A percentile compares a stretch with the other conserved stretches of the same genome.
Evolutionary conservation across 768 basidiomycete species (phyloP).

Genomic region (Lepiota venenata): DNA sequence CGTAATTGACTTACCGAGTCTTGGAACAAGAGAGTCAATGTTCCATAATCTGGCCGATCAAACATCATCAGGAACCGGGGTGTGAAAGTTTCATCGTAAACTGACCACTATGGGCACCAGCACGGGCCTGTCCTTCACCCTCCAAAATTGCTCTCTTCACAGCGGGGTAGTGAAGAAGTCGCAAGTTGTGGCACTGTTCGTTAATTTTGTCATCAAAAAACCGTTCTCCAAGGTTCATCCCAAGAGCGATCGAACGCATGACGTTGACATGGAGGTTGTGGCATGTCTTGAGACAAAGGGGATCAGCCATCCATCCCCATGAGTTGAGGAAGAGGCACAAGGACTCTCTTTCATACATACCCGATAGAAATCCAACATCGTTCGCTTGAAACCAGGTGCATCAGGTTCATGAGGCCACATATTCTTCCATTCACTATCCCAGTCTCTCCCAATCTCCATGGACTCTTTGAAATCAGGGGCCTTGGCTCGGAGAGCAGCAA

Average conservation of each 20-base stretch:
- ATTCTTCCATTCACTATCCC: slow-evolving; percentile 76
- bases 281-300: slow-evolving; percentile 47
- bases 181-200: slow-evolving; percentile 77
- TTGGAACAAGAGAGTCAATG: slow-evolving; percentile 80
- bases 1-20: slow-evolving; percentile 45
- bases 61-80: background rate
- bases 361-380: slow-evolving; percentile 76
- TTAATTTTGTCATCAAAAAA: slow-evolving; percentile 78
- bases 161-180: slow-evolving; percentile 81
- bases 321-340: background rate
- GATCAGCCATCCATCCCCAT: slow-evolving; percentile 7
- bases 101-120: slow-evolving; percentile 77
- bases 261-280: slow-evolving; percentile 71
- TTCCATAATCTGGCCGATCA: slow-evolving; percentile 60
- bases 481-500: slow-evolving; percentile 65
- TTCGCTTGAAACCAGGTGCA: slow-evolving; percentile 64
- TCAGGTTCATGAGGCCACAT: slow-evolving; percentile 69
- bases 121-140: slow-evolving; percentile 69
- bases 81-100: slow-evolving; percentile 7
- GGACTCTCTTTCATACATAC: slow-evolving; percentile 25
- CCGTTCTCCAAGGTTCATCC: slow-evolving; percentile 64
- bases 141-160: slow-evolving; percentile 55
- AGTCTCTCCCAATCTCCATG: slow-evolving; percentile 89
- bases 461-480: slow-evolving; percentile 83
- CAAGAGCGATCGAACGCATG: slow-evolving; percentile 86